These are phyloP conservation scores for Henckelia pumila DNA, from an alignment of 257 asterid genomes.

Conservation along the genomic window DNA sequence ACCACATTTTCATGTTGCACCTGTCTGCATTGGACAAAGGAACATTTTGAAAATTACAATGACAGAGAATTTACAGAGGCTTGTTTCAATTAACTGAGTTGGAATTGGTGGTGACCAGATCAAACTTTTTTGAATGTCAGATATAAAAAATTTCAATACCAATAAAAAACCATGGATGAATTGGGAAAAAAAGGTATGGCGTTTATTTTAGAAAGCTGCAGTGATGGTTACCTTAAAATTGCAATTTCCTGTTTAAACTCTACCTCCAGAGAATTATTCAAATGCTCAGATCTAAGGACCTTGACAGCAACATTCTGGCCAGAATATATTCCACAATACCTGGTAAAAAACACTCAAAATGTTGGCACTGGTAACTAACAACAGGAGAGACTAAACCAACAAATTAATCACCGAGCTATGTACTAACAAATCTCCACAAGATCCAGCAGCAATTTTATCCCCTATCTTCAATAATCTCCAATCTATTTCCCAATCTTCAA, in stretches of 20 bases:
- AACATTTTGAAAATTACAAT: neutral
- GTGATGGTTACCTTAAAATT: constrained; percentile 57
- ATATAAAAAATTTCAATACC: too few relatives aligned
- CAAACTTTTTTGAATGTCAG: too few relatives aligned
- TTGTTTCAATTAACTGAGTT: too few relatives aligned
- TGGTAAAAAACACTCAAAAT: constrained; percentile 28
- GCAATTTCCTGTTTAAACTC: constrained; percentile 81
- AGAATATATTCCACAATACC: constrained; percentile 75
- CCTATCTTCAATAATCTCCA: constrained; percentile 47
- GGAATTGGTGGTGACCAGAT: too few relatives aligned
- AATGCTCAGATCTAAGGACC: constrained; percentile 74
- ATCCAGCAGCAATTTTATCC: constrained; percentile 83
- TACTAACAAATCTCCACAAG: constrained; percentile 87
- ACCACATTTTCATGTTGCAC: constrained; percentile 79
- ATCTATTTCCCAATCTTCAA: constrained; percentile 74
- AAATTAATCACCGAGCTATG: constrained; percentile 20
- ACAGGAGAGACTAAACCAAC: constrained; percentile 5
- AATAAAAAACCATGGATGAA: too few relatives aligned
- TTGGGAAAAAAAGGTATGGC: neutral
- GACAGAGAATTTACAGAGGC: neutral
- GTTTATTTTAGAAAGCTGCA: constrained; percentile 14
- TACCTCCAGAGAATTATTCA: constrained; percentile 53
- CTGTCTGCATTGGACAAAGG: constrained; percentile 54
- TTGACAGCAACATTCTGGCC: constrained; percentile 86
- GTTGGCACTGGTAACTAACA: constrained; percentile 24